Conservation (phyloP, 2,329 filamentous ascomycete species). For the Cercospora berteroae region DNA sequence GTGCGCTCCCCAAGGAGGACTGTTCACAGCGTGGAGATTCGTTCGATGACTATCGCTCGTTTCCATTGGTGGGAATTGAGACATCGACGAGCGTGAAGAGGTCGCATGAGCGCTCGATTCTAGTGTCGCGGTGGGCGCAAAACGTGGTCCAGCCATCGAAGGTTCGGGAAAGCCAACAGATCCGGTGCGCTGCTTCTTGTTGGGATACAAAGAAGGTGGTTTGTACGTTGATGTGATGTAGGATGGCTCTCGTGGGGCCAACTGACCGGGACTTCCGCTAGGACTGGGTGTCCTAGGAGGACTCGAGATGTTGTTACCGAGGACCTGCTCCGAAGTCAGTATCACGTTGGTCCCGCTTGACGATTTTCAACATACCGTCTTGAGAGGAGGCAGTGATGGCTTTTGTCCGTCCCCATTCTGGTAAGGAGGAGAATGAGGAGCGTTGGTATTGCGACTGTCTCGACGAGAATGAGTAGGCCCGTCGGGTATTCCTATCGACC, state of each 20-base stretch:
- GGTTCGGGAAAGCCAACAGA: conserved; percentile 4
- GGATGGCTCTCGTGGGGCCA: conserved; percentile 34
- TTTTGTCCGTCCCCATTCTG: conserved; percentile 28
- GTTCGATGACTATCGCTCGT: conserved; percentile 16
- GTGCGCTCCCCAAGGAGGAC: conserved; percentile 23
- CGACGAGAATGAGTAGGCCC: conserved; percentile 19
- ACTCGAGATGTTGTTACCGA: conserved; percentile 33
- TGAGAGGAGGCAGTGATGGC: conserved; percentile 38
- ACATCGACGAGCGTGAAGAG: conserved; percentile 12
- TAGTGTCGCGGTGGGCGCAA: conserved; percentile 18
- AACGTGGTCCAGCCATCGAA: conserved; percentile 13
- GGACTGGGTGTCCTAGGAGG: conserved; percentile 35
- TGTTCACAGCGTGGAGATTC: conserved; percentile 11
- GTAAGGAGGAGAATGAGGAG: conserved; percentile 36
- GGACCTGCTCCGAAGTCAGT: conserved; percentile 25
- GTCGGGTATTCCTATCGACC: conserved; percentile 13
- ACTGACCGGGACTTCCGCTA: conserved; percentile 27
- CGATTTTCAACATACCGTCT: conserved; percentile 29
- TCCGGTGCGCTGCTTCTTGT: conserved; percentile 37
- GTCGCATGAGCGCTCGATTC: conserved; percentile 16
- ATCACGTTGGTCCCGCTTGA: not conserved
- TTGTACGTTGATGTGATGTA: conserved; percentile 36
- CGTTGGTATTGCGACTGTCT: conserved; percentile 26
- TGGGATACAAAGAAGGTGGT: conserved; percentile 37
- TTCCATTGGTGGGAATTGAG: conserved; percentile 24